Conservation (phyloP, 2,329 filamentous ascomycete genomes). For the Colletotrichum sp. region DNA sequence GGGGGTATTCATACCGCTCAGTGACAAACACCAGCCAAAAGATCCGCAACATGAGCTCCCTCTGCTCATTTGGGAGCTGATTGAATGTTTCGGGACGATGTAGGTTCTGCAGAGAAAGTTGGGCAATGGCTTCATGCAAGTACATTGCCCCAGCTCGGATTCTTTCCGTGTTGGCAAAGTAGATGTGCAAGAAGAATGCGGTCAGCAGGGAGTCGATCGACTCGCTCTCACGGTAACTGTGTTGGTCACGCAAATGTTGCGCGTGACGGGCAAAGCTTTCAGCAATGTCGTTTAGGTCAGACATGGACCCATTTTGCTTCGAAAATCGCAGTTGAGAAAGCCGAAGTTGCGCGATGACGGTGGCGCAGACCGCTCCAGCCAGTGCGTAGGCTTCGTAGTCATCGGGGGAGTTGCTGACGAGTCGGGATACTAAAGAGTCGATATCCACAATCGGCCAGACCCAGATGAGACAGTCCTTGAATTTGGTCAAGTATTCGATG, state of each 20-base stretch:
- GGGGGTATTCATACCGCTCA: not conserved
- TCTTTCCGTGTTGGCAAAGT: constrained; percentile 31
- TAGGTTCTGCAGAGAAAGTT: not conserved
- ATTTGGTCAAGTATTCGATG: not conserved
- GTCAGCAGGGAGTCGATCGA: constrained; percentile 25
- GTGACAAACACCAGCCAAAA: not conserved
- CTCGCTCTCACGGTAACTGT: constrained; percentile 28
- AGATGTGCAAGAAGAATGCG: constrained; percentile 32
- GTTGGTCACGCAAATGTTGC: constrained; percentile 21
- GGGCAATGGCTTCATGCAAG: not conserved
- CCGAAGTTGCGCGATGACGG: constrained; percentile 30
- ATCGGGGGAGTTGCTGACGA: not conserved
- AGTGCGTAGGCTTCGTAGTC: constrained; percentile 27
- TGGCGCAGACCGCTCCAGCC: constrained; percentile 28
- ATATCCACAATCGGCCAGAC: not conserved
- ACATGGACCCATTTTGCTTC: not conserved
- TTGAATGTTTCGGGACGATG: not conserved
- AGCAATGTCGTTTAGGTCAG: not conserved
- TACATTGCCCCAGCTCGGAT: constrained; percentile 9
- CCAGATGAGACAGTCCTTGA: not conserved
- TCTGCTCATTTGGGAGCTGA: not conserved
- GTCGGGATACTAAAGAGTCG: not conserved
- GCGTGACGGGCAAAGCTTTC: not conserved
- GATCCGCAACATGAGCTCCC: not conserved
- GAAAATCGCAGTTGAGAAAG: constrained; percentile 14